Base-by-base conservation (phyloP, 2,329 filamentous ascomycete species). In the Pseudogymnoascus sp. region DNA sequence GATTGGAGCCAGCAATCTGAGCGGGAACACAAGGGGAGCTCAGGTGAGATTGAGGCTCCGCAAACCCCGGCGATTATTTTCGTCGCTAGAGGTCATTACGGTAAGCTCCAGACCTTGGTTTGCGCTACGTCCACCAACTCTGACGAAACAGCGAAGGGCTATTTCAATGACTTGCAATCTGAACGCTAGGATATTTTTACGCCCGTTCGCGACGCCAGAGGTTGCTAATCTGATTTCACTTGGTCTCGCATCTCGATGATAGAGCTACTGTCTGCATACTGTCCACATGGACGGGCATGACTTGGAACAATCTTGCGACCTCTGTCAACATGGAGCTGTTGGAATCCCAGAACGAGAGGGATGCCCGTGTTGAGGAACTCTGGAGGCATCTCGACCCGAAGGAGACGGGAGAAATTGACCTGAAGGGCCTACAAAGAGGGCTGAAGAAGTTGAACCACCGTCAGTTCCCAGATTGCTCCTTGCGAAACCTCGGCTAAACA, bases 381-480 rank as follows among this genome's bases (percentile, higher is more conserved):
- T 97, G 92, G 92, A 78, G 77, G 71, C 85, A 83, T 69, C 82
- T 99, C 66, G 91, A 95, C 73, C 86, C 86, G 65, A 82, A 84
- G 65, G 80, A 81, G 61, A 85, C 86, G 67, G 90, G 90, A 61
- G 85, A 90, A 72, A 79, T 99, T 67, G 92, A 97, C 74, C 78
- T 95, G 65, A 85, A 87, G 72, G 91, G 85, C 30, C 77, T 99
- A 67, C 88, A 92, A 75, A 89, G 85, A 75, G 94, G 92, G 3
- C 76, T 99, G 70, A 84, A 80, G 72, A 89, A 85, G 74, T 90
- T 97, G 69, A 92, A 97, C 73, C 94, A 99, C 73, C 94, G 91
- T 95, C 75, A 75, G 85, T 72, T 64, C 37, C 39, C 62, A 37
- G 57, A 61, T 56, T 59, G 26, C 35, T 60, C 39, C 41, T 30